Percentiles rank a stretch among this genome's conserved stretches.
Evolutionary conservation across 345 rosid species (phyloP).

Genomic region (Populus tremula): DNA sequence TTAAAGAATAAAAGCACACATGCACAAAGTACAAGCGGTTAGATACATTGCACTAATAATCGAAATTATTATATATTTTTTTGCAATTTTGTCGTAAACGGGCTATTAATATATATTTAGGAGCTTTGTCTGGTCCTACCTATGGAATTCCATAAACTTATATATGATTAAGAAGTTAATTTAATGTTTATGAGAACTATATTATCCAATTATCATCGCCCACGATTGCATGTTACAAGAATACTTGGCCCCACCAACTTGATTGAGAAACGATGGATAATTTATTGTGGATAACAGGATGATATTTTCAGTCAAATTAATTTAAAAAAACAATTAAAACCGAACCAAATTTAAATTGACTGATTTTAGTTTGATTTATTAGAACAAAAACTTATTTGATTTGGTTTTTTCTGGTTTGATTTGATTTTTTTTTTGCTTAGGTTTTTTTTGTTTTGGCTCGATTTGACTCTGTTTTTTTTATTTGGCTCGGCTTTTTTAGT

Average conservation of each 20-base stretch:
- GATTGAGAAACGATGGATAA: slow-evolving; percentile 30
- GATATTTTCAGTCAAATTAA: background rate
- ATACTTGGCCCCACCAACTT: slow-evolving; percentile 12
- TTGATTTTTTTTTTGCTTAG: no score
- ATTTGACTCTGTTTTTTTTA: no score
- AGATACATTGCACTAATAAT: slow-evolving; percentile 40
- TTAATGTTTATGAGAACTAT: background rate
- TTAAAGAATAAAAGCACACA: slow-evolving; percentile 10
- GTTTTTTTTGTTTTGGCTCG: no score
- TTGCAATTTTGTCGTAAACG: slow-evolving; percentile 30
- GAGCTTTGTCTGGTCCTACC: slow-evolving; percentile 32
- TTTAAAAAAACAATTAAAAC: no score
- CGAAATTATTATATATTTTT: background rate
- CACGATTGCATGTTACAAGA: background rate
- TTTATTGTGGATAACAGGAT: background rate
- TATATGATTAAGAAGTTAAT: background rate
- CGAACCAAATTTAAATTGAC: no score
- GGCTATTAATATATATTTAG: slow-evolving; percentile 12
- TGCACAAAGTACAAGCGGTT: slow-evolving; percentile 12
- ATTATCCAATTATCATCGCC: background rate
- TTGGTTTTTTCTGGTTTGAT: no score
- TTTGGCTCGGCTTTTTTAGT: no score
- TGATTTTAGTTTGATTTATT: no score
- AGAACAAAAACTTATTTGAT: no score
- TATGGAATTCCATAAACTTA: slow-evolving; percentile 1